Evolutionary conservation across 176 grass and related monocot species (phyloP).

Genomic region (Lolium perenne): DNA sequence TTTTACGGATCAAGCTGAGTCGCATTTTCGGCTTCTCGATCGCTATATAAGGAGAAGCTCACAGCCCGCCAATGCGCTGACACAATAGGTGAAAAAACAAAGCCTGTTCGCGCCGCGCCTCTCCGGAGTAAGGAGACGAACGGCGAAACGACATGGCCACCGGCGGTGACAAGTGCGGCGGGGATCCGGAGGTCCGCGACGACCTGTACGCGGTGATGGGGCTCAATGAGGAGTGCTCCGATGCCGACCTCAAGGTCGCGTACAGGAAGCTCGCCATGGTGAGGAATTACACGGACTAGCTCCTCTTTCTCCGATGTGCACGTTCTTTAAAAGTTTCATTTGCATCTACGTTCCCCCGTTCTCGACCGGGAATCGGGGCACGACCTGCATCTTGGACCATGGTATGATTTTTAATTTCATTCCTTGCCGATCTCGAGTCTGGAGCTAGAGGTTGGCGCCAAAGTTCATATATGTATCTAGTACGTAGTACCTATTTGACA

Average conservation of each 20-base stretch:
- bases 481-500: not conserved
- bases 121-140: not conserved
- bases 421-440: slow-evolving; percentile 6
- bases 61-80: too few species aligned
- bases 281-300: slow-evolving; percentile 11
- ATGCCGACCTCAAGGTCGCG: slow-evolving; percentile 71
- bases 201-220: slow-evolving; percentile 86
- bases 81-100: too few species aligned
- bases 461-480: not conserved
- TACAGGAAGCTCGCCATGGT: slow-evolving; percentile 95
- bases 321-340: not conserved
- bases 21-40: too few species aligned
- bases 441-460: slow-evolving; percentile 38
- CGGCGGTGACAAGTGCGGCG: slow-evolving; percentile 44
- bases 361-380: not conserved
- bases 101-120: not conserved
- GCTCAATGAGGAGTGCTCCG: slow-evolving; percentile 85
- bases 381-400: not conserved
- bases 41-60: too few species aligned
- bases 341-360: not conserved
- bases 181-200: not conserved
- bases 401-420: not conserved
- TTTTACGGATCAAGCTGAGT: too few species aligned
- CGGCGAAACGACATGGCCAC: slow-evolving; percentile 45
- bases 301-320: not conserved